Conservation (phyloP, 371 early-diverging fungal genomes). For the Mucor lusitanicus region DNA sequence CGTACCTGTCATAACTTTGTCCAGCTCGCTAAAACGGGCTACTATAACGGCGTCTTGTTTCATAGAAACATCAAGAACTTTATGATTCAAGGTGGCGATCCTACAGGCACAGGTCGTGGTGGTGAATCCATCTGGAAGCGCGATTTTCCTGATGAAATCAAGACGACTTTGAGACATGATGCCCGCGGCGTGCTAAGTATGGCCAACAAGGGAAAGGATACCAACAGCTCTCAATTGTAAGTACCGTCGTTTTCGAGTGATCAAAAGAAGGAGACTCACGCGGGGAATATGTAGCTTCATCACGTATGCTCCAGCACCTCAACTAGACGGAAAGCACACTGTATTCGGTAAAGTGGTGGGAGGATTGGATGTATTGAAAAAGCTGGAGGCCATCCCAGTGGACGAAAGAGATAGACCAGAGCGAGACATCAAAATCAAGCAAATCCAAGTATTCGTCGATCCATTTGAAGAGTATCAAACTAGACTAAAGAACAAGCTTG, state of each 20-base stretch:
- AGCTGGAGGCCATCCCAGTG: conserved; percentile 77
- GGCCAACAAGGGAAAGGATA: conserved; percentile 89
- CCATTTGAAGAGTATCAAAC: conserved; percentile 81
- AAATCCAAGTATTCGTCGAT: conserved; percentile 78
- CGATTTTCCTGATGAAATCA: conserved; percentile 84
- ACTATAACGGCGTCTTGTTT: conserved; percentile 80
- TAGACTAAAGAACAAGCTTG: conserved; percentile 53
- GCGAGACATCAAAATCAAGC: conserved; percentile 70
- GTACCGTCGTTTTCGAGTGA: conserved; percentile 6
- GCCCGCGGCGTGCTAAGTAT: conserved; percentile 80
- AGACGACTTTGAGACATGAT: conserved; percentile 71
- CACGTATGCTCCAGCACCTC: conserved; percentile 77
- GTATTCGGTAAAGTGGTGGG: conserved; percentile 88
- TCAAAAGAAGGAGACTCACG: neutral
- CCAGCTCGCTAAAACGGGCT: conserved; percentile 79
- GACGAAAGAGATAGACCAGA: conserved; percentile 75
- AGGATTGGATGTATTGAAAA: conserved; percentile 79
- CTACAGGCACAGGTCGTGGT: conserved; percentile 90
- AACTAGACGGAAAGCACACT: conserved; percentile 92
- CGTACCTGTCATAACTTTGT: conserved; percentile 92
- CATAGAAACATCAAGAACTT: conserved; percentile 91
- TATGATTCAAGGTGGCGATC: conserved; percentile 97
- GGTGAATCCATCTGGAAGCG: conserved; percentile 83
- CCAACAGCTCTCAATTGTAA: conserved; percentile 91
- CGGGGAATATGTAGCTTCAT: conserved; percentile 64